A percentile compares a stretch with the other conserved stretches of the same genome.
These are phyloP conservation scores for Neophaeococcomyces mojaviensis DNA, from an alignment of 2,329 filamentous ascomycete species.

Conservation along the genomic window DNA sequence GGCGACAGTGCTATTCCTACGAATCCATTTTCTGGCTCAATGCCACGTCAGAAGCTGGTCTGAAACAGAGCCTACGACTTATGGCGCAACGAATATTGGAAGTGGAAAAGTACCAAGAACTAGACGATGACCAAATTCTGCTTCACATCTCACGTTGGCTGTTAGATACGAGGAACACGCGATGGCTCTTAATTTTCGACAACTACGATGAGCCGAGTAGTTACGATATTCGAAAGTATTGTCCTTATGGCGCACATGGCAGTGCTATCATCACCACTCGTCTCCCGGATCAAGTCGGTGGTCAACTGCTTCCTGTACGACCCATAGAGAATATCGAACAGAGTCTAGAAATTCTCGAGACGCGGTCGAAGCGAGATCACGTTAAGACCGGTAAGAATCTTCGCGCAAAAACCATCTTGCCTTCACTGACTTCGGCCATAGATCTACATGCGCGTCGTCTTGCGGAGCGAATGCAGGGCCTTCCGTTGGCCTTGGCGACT, in stretches of 20 bases:
- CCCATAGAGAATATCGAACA: slow-evolving; percentile 8
- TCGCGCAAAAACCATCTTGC: background rate
- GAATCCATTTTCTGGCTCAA: slow-evolving; percentile 40
- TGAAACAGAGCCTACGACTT: slow-evolving; percentile 28
- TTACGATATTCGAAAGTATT: slow-evolving; percentile 15
- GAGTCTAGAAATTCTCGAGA: slow-evolving; percentile 12
- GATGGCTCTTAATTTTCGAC: slow-evolving; percentile 24
- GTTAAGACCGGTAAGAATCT: slow-evolving; percentile 12
- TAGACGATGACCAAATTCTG: slow-evolving; percentile 7
- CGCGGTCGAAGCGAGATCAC: slow-evolving; percentile 10
- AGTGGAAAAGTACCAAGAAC: background rate
- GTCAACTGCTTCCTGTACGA: slow-evolving; percentile 7
- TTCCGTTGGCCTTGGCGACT: slow-evolving; percentile 41
- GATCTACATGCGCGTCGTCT: slow-evolving; percentile 21
- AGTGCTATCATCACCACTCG: slow-evolving; percentile 22
- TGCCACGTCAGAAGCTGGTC: slow-evolving; percentile 29
- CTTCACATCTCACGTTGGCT: slow-evolving; percentile 14
- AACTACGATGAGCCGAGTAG: slow-evolving; percentile 19
- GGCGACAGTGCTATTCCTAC: slow-evolving; percentile 30
- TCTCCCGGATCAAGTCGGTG: slow-evolving; percentile 7
- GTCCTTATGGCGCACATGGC: slow-evolving; percentile 15
- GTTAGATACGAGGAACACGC: slow-evolving; percentile 13
- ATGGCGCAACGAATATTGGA: slow-evolving; percentile 9
- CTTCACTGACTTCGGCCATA: background rate
- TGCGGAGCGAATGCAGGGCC: slow-evolving; percentile 33